A percentile compares a stretch with the other conserved stretches of the same genome.
phyloP scores from a whole-genome alignment of 2,329 filamentous ascomycete species.

The Zarea fungicola region DNA sequence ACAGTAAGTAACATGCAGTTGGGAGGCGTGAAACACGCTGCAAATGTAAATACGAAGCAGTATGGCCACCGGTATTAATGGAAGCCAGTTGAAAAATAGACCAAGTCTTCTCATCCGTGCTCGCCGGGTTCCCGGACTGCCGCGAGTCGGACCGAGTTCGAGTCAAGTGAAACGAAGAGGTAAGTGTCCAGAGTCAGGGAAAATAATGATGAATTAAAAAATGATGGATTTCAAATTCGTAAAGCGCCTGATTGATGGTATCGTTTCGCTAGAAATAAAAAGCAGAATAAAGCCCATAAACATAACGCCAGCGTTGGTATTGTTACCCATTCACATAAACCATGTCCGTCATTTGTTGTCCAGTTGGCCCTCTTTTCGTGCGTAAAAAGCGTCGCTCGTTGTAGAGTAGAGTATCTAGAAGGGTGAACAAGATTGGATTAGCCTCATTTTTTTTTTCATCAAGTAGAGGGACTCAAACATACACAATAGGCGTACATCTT shows the following conservation, averaged over 20 bases:
- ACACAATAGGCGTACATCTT: constrained; percentile 14
- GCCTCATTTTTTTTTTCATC: too few relatives aligned
- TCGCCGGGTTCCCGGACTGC: too few relatives aligned
- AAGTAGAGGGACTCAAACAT: background rate
- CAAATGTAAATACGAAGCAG: too few relatives aligned
- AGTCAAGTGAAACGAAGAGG: background rate
- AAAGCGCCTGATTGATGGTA: constrained; percentile 11
- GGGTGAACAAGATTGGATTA: too few relatives aligned
- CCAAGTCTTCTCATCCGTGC: too few relatives aligned
- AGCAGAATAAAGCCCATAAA: background rate
- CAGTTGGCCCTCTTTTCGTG: constrained; percentile 4
- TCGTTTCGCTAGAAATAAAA: constrained; percentile 8
- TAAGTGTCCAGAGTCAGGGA: background rate
- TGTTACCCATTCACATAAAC: too few relatives aligned
- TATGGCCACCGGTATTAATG: too few relatives aligned
- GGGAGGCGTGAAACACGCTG: too few relatives aligned
- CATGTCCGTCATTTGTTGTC: constrained; percentile 11
- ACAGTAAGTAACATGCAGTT: too few relatives aligned
- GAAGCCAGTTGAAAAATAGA: too few relatives aligned
- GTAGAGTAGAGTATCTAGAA: constrained; percentile 1
- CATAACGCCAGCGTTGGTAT: constrained; percentile 5
- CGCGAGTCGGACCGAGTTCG: too few relatives aligned
- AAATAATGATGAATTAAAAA: background rate
- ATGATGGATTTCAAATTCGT: background rate
- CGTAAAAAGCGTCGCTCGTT: too few relatives aligned